phyloP scores from a whole-genome alignment of 768 basidiomycete genomes.

The Trametes meyenii region DNA sequence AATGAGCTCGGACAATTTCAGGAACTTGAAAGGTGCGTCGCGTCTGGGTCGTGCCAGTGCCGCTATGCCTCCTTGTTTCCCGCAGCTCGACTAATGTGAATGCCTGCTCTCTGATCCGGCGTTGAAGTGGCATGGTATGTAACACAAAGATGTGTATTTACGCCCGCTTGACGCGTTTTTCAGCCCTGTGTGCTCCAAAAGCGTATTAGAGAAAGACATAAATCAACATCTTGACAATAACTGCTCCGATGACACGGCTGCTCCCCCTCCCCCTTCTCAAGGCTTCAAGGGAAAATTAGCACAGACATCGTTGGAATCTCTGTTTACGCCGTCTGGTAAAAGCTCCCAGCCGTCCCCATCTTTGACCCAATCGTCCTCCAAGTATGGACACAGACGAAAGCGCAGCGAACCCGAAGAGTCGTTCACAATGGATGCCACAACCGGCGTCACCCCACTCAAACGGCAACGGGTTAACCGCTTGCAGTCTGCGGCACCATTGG shows the following conservation, averaged over 20 bases:
- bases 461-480: conserved; percentile 18
- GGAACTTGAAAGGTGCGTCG: not conserved
- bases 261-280: not conserved
- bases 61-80: too few species aligned
- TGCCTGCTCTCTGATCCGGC: too few species aligned
- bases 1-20: conserved; percentile 10
- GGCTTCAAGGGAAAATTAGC: conserved; percentile 16
- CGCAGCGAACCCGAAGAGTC: conserved; percentile 20
- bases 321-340: conserved; percentile 24
- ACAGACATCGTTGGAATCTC: conserved; percentile 27
- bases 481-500: conserved; percentile 55
- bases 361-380: conserved; percentile 6
- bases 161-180: not conserved
- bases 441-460: conserved; percentile 12
- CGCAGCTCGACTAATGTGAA: too few species aligned
- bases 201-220: conserved; percentile 29
- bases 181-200: conserved; percentile 32
- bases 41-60: too few species aligned
- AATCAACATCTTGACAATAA: conserved; percentile 33
- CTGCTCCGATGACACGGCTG: conserved; percentile 23
- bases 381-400: conserved; percentile 21
- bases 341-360: not conserved
- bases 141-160: not conserved
- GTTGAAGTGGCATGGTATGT: too few species aligned
- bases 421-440: not conserved